A percentile compares a stretch with the other conserved stretches of the same genome.
Conservation (phyloP, 306 rosid genomes). For the Corylus avellana region DNA sequence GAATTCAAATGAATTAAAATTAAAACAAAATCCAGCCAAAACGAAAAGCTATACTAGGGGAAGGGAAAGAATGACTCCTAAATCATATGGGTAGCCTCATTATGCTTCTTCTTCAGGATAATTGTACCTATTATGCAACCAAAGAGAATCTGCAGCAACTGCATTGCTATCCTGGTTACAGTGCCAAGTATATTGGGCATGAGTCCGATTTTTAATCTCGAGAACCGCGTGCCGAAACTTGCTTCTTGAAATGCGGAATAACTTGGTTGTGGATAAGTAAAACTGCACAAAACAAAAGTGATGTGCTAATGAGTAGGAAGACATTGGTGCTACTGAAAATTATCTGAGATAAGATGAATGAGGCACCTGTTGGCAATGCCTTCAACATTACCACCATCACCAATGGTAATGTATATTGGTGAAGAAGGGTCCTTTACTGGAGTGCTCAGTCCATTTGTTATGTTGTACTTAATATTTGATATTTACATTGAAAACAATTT, state of each 20-base stretch:
- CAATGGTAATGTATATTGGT: constrained; percentile 29
- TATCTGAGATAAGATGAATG: neutral
- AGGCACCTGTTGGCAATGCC: constrained; percentile 25
- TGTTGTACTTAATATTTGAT: constrained; percentile 23
- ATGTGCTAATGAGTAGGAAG: neutral
- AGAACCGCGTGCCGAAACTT: constrained; percentile 32
- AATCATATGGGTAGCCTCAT: too few relatives aligned
- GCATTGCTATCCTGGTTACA: constrained; percentile 20
- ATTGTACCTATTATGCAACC: constrained; percentile 26
- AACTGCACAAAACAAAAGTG: constrained; percentile 4
- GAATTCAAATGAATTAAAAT: too few relatives aligned
- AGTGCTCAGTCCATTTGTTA: constrained; percentile 19
- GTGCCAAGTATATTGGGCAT: constrained; percentile 33
- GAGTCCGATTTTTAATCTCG: constrained; percentile 32
- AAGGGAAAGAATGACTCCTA: neutral
- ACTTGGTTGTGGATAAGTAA: constrained; percentile 25
- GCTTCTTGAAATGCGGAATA: constrained; percentile 32
- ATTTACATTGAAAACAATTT: neutral
- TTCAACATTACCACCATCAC: constrained; percentile 29
- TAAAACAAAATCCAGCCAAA: neutral
- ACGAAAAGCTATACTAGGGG: neutral
- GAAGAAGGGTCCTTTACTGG: constrained; percentile 26
- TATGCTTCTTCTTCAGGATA: constrained; percentile 21
- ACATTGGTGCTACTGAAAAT: neutral
- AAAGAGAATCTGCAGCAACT: constrained; percentile 19